Evolutionary conservation across 2,329 filamentous ascomycete genomes (phyloP), one percentile per base, ranked within the genome.

Genomic region (Myriosclerotinia scirpicola): DNA sequence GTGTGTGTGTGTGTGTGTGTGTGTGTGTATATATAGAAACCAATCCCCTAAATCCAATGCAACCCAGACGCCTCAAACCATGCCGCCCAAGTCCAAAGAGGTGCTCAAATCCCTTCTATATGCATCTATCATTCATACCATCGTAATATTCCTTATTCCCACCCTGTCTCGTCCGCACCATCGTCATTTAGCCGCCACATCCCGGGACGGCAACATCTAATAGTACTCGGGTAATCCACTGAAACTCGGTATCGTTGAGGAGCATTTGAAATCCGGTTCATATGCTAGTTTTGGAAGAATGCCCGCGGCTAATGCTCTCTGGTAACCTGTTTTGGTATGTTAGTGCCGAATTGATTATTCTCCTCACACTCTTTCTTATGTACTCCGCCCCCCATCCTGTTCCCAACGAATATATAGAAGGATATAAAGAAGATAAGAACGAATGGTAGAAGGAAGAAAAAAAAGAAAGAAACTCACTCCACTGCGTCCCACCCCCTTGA

Each of bases 221-320:
- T 82, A 85, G 26, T 79, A 81, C 78, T 88, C 86, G 0, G 81
- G 76, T 56, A 89, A 74, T 1, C 77, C 80, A 2, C 75, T 75
- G 75, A 87, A 89, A 69, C 80, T 79, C 2, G 86, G 86, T 20
- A 87, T 81, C n/a, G 65, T 62, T 54, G 78, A 50, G 75, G 72
- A 83, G 77, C 91, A 94, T 73, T 87, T 86, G 73, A 92, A 94
- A n/a, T 82, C 81, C 44, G 87, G 83, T 30, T 86, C 80, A 75
- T 90, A 92, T 0, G 91, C 89, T 80, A 91, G 89, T 50, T 81
- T 77, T 2, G 95, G 95, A 79, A 99, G 78, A 58, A 94, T 92
- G 0, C 92, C 92, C 7, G 65, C 65, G n/a, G 65, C 65, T 6
- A 67, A 59, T 40, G 54, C 65, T 38, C 46, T 54, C 20, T 67